Conservation (phyloP, 139 green algal genomes). For the Astrephomene gubernaculifera region DNA sequence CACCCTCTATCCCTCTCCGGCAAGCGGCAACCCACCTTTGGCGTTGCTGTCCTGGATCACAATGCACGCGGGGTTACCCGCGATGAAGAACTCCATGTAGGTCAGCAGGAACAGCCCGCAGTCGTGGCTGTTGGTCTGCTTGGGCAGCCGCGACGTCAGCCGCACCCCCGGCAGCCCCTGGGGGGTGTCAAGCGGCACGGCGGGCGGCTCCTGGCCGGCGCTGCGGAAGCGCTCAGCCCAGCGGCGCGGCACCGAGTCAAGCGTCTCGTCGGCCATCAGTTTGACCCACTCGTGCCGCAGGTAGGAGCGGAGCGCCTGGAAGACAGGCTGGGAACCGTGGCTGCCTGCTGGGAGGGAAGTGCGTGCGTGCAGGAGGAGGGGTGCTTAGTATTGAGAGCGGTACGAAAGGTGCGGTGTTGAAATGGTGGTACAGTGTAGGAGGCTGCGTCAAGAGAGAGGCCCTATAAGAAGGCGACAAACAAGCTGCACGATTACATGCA, state of each 20-base stretch:
- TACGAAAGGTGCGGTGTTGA: neutral
- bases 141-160: conserved; percentile 16
- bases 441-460: too few relatives aligned
- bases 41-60: neutral
- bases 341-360: conserved; percentile 53
- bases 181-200: neutral
- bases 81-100: conserved; percentile 87
- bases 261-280: conserved; percentile 32
- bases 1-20: neutral
- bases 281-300: conserved; percentile 65
- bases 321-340: conserved; percentile 54
- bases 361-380: neutral
- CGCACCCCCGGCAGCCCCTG: neutral
- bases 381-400: too few relatives aligned
- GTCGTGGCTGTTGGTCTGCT: conserved; percentile 93
- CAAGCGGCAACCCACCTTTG: neutral
- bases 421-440: too few relatives aligned
- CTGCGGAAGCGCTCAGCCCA: neutral
- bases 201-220: neutral
- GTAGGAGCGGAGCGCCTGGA: conserved; percentile 69
- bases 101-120: conserved; percentile 93
- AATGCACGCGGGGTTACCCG: neutral
- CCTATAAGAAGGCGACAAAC: too few relatives aligned
- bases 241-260: neutral
- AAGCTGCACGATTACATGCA: too few relatives aligned